phyloP scores from a whole-genome alignment of 345 rosid species.

The Bruguiera sexangula region DNA sequence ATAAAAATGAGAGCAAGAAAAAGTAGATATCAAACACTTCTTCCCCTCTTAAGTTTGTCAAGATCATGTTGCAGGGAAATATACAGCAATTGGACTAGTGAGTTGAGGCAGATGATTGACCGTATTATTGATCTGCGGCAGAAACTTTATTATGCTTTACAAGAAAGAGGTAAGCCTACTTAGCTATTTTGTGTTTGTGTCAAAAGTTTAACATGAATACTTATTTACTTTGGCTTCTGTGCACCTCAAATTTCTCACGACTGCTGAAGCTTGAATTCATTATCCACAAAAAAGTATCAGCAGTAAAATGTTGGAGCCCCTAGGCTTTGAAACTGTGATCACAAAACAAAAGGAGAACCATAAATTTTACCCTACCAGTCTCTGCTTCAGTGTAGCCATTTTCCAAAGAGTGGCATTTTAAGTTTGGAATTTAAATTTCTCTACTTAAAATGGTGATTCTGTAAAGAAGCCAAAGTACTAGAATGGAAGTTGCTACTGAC shows the following conservation, averaged over 20 bases:
- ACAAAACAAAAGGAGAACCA: not conserved
- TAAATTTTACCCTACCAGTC: not conserved
- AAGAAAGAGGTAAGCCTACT: slow-evolving; percentile 35
- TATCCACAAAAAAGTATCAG: not conserved
- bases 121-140: slow-evolving; percentile 40
- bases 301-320: not conserved
- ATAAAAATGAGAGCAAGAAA: no score
- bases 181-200: not conserved
- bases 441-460: no score
- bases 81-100: slow-evolving; percentile 42
- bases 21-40: no score
- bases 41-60: not conserved
- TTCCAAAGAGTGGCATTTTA: no score
- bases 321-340: not conserved
- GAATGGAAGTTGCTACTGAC: no score
- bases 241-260: not conserved
- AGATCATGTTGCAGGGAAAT: slow-evolving; percentile 27
- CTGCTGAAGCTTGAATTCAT: not conserved
- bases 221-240: not conserved
- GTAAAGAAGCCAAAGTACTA: no score
- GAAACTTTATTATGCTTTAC: slow-evolving; percentile 37
- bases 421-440: no score
- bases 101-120: slow-evolving; percentile 42
- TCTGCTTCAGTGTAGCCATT: no score
- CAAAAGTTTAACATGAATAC: slow-evolving; percentile 42